Evolutionary conservation across 345 rosid species (phyloP).

Genomic region (Erodium maritimum): DNA sequence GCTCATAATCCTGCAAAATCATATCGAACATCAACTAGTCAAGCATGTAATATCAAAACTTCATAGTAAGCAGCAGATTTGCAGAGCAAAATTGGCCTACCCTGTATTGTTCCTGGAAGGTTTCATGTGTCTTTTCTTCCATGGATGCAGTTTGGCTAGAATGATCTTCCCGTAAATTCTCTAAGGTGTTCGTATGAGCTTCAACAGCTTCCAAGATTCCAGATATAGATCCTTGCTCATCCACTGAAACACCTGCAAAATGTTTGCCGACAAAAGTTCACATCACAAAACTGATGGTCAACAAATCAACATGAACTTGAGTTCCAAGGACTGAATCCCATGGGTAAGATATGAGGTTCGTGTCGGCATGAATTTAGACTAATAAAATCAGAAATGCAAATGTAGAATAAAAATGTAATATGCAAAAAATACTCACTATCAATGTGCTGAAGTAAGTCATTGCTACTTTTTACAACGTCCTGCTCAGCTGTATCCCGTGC

Average conservation of each 20-base stretch:
- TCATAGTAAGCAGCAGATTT: neutral
- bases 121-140: conserved; percentile 48
- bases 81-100: conserved; percentile 34
- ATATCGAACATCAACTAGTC: neutral
- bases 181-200: conserved; percentile 34
- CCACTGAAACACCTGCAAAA: conserved; percentile 49
- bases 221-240: conserved; percentile 40
- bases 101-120: conserved; percentile 61
- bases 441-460: conserved; percentile 41
- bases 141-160: conserved; percentile 45
- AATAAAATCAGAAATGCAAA: neutral
- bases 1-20: conserved; percentile 57
- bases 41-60: neutral
- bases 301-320: neutral
- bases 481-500: conserved; percentile 54
- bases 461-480: conserved; percentile 33
- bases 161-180: conserved; percentile 47
- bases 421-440: conserved; percentile 36
- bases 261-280: too few relatives aligned
- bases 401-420: neutral
- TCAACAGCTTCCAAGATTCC: conserved; percentile 42
- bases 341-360: too few relatives aligned
- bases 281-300: too few relatives aligned
- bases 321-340: too few relatives aligned
- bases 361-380: too few relatives aligned